phyloP scores from a whole-genome alignment of 2,329 filamentous ascomycete species.

The Verruconis gallopava region DNA sequence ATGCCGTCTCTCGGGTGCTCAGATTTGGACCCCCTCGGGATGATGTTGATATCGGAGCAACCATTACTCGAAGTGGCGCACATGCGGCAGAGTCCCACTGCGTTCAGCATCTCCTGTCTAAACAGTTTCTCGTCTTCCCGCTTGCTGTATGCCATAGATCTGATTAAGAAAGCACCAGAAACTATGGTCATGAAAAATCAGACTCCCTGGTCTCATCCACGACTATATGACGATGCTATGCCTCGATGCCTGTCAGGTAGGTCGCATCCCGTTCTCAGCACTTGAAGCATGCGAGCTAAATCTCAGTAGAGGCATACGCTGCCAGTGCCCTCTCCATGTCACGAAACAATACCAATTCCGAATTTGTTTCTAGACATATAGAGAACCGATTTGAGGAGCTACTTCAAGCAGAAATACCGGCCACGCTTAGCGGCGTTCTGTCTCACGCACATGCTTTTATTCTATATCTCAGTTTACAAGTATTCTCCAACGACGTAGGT shows the following conservation, averaged over 20 bases:
- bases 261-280: no score
- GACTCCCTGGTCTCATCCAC: slow-evolving; percentile 41
- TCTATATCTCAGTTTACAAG: slow-evolving; percentile 19
- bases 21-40: not conserved
- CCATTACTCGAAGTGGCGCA: not conserved
- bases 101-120: not conserved
- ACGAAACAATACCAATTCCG: slow-evolving; percentile 35
- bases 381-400: slow-evolving; percentile 33
- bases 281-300: slow-evolving; percentile 1
- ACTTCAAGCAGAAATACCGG: slow-evolving; percentile 16
- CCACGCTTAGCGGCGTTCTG: slow-evolving; percentile 15
- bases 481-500: slow-evolving; percentile 17
- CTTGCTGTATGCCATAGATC: slow-evolving; percentile 18
- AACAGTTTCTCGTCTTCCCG: slow-evolving; percentile 10
- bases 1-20: not conserved
- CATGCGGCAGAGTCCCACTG: not conserved
- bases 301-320: slow-evolving; percentile 35
- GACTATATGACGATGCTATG: slow-evolving; percentile 40
- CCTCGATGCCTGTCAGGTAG: slow-evolving; percentile 38
- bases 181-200: slow-evolving; percentile 36
- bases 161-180: slow-evolving; percentile 17
- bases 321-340: slow-evolving; percentile 41
- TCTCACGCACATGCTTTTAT: slow-evolving; percentile 20
- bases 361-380: slow-evolving; percentile 37
- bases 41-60: not conserved